Conservation (phyloP, 2,329 filamentous ascomycete species). For the Thielaviopsis ethacetica region DNA sequence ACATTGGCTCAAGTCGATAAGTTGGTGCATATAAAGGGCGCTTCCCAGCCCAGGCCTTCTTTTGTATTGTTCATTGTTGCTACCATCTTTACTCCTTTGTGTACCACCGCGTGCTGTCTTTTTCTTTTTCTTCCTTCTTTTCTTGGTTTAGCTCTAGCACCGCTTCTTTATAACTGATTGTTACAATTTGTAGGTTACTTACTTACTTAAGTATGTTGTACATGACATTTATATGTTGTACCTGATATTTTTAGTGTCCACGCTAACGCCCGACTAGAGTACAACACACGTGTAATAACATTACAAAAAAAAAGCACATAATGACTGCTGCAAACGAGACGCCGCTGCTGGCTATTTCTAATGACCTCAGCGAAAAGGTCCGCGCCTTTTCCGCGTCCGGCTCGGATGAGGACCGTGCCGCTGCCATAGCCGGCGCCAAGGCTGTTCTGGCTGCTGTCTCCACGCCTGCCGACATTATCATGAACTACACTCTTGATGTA, state of each 20-base stretch:
- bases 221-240: neutral
- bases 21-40: neutral
- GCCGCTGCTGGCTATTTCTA: neutral
- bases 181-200: neutral
- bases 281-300: neutral
- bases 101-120: neutral
- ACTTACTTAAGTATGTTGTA: neutral
- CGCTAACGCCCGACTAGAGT: neutral
- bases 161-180: neutral
- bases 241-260: neutral
- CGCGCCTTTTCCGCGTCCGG: neutral
- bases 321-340: neutral
- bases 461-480: neutral
- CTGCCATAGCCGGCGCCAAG: neutral
- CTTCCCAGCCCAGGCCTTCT: neutral
- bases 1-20: no score
- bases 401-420: neutral
- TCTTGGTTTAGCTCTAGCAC: neutral
- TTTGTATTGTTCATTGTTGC: neutral
- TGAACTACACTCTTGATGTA: neutral
- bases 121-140: neutral
- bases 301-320: neutral
- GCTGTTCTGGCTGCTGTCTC: neutral
- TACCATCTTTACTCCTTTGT: neutral
- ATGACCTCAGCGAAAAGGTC: neutral